These are phyloP conservation scores for Plectosphaerella sp. DNA, from an alignment of 2,329 filamentous ascomycete species.

Conservation along the genomic window DNA sequence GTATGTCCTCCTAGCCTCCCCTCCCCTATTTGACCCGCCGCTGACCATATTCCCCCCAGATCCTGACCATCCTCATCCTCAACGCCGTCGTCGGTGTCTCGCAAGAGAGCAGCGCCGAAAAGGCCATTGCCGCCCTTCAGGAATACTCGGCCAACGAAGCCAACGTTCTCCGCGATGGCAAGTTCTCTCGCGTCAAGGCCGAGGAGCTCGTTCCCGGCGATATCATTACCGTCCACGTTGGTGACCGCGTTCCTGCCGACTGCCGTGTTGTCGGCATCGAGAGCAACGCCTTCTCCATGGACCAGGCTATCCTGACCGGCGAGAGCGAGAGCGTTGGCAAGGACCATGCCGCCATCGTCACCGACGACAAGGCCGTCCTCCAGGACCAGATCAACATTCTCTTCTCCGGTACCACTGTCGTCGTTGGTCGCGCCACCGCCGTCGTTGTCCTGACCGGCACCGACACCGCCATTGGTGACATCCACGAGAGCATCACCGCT, in stretches of 20 bases:
- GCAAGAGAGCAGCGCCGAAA: slow-evolving; percentile 97
- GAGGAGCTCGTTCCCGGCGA: slow-evolving; percentile 96
- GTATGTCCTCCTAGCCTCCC: slow-evolving; percentile 53
- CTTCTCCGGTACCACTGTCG: slow-evolving; percentile 96
- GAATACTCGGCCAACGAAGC: slow-evolving; percentile 99
- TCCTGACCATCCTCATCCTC: slow-evolving; percentile 92
- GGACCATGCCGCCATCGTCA: slow-evolving; percentile 60
- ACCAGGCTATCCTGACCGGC: slow-evolving; percentile 94
- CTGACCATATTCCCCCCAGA: slow-evolving; percentile 44
- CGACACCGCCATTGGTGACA: slow-evolving; percentile 93
- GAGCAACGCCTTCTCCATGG: slow-evolving; percentile 95
- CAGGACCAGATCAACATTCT: slow-evolving; percentile 98
- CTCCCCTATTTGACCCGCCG: background rate
- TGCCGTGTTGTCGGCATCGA: slow-evolving; percentile 86
- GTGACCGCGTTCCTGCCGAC: slow-evolving; percentile 91
- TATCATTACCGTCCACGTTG: slow-evolving; percentile 80
- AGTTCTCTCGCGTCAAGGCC: slow-evolving; percentile 80
- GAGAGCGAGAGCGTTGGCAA: slow-evolving; percentile 97
- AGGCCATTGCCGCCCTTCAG: slow-evolving; percentile 94
- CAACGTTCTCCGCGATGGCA: slow-evolving; percentile 83
- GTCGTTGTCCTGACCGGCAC: slow-evolving; percentile 86
- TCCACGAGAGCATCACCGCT: slow-evolving; percentile 96
- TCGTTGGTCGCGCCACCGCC: slow-evolving; percentile 87
- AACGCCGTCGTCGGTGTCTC: slow-evolving; percentile 97
- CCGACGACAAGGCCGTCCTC: slow-evolving; percentile 82